Conservation (phyloP, 2,329 filamentous ascomycete genomes). For the Cyphellophora attinorum region DNA sequence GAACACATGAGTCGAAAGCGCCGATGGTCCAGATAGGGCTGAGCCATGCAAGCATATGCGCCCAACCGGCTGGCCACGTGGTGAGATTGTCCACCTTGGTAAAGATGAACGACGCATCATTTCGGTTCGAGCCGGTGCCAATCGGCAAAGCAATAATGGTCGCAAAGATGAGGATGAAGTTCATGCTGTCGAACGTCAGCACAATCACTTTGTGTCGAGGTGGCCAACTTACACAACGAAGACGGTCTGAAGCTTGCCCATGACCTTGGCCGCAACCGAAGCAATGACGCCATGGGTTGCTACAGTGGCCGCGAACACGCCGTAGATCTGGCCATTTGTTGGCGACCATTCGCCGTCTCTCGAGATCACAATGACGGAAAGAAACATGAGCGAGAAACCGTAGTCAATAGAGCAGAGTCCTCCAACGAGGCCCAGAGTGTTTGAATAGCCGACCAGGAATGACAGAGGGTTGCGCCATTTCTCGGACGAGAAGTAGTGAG, state of each 20-base stretch:
- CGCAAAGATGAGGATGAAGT: constrained; percentile 45
- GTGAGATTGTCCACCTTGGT: constrained; percentile 47
- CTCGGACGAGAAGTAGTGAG: constrained; percentile 48
- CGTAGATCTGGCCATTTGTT: constrained; percentile 47
- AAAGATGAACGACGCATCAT: constrained; percentile 44
- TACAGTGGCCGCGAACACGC: constrained; percentile 46
- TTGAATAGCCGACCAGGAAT: constrained; percentile 53
- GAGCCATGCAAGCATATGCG: constrained; percentile 53
- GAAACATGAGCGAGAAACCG: constrained; percentile 48
- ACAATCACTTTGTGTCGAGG: no score
- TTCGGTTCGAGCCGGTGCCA: constrained; percentile 31
- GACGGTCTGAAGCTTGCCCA: constrained; percentile 50
- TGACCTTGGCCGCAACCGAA: constrained; percentile 43
- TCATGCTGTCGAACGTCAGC: no score
- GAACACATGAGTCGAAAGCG: constrained; percentile 47
- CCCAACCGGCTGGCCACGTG: constrained; percentile 48
- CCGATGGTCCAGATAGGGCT: constrained; percentile 53
- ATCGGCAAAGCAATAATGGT: constrained; percentile 50
- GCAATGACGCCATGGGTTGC: constrained; percentile 46
- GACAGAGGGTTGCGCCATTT: constrained; percentile 48
- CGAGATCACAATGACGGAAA: constrained; percentile 49
- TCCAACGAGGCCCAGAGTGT: constrained; percentile 51
- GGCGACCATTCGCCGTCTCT: constrained; percentile 48
- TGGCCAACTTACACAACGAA: no score
- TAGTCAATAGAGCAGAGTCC: constrained; percentile 55